Base-by-base conservation (phyloP, 805 yeast genomes). In the Kluyveromyces wickerhamii region DNA sequence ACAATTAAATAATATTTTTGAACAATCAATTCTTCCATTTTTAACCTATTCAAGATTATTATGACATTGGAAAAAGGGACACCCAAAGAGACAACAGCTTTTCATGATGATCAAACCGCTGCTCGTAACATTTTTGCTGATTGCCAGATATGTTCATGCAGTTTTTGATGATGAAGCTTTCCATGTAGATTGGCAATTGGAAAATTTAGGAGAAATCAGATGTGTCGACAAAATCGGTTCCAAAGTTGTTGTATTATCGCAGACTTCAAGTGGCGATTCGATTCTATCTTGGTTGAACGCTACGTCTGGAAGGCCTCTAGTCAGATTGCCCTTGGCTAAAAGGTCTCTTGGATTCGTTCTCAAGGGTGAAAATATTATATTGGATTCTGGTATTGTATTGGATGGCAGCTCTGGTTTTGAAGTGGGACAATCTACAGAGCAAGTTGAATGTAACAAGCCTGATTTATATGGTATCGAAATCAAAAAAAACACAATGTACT, bases 121-220 rank as follows among this genome's bases (percentile, higher is more conserved):
- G n/a, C n/a, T n/a, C n/a, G n/a, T n/a, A n/a, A n/a, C n/a, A n/a
- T n/a, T n/a, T n/a, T n/a, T n/a, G n/a, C n/a, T n/a, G n/a, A n/a
- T n/a, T n/a, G n/a, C n/a, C n/a, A n/a, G n/a, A n/a, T n/a, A n/a
- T n/a, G n/a, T n/a, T n/a, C n/a, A n/a, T 43, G 65, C 65, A 0
- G 55, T 66, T 4, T 64, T 56, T 43, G 55, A 65, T 17, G 79
- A 74, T 35, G 78, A 74, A 40, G 76, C 78, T 0, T 72, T 68
- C 48, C 54, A 54, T 12, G 60, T 60, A 21, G 84, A 77, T 44
- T 76, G 79, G 79, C 67, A 72, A 29, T 51, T 64, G 7, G 60
- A 59, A 20, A 66, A 64, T 32, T 52, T 71, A 19, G 79, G 79
- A 1, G 44, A 49, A 5, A 58, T 68, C 29, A 35, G 45, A 13